These are phyloP conservation scores for Pythium oligandrum DNA, from an alignment of 352 stramenopile species.

Conservation along the genomic window DNA sequence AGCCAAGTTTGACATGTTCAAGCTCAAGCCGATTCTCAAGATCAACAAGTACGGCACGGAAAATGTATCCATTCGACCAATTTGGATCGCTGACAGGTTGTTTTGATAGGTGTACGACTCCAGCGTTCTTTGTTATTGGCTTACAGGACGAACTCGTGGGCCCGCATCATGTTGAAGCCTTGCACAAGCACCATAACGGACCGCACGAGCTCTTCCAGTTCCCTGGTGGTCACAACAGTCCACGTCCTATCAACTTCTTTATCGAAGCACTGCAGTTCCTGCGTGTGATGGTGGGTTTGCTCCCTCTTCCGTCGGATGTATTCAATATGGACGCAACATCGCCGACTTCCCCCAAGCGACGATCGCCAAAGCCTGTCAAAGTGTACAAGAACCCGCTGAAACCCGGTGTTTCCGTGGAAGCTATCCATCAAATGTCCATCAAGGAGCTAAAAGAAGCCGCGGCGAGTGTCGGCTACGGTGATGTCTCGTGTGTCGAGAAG, in stretches of 20 bases:
- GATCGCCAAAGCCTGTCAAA: slow-evolving; percentile 23
- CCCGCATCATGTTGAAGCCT: slow-evolving; percentile 60
- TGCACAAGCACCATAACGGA: slow-evolving; percentile 73
- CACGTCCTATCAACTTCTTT: slow-evolving; percentile 72
- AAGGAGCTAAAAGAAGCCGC: slow-evolving; percentile 80
- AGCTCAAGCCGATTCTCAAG: slow-evolving; percentile 74
- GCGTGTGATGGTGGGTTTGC: slow-evolving; percentile 68
- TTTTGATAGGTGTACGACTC: slow-evolving; percentile 35
- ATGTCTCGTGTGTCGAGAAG: slow-evolving; percentile 78
- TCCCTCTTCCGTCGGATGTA: slow-evolving; percentile 54
- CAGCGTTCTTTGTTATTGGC: slow-evolving; percentile 73
- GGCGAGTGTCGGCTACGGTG: slow-evolving; percentile 59
- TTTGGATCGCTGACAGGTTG: slow-evolving; percentile 1
- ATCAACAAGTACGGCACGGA: slow-evolving; percentile 48
- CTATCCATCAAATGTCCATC: slow-evolving; percentile 64
- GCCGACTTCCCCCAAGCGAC: slow-evolving; percentile 14
- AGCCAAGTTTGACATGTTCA: slow-evolving; percentile 87
- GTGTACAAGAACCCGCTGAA: slow-evolving; percentile 69
- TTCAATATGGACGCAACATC: slow-evolving; percentile 33
- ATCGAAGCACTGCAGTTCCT: slow-evolving; percentile 76
- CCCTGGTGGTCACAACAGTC: slow-evolving; percentile 73
- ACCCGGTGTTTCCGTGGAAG: slow-evolving; percentile 46
- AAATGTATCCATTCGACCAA: not conserved
- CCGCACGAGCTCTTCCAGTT: slow-evolving; percentile 82
- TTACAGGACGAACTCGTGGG: slow-evolving; percentile 78